These are phyloP conservation scores for Leccinum solheimii DNA, from an alignment of 1,284 basidiomycete genomes.

Conservation along the genomic window DNA sequence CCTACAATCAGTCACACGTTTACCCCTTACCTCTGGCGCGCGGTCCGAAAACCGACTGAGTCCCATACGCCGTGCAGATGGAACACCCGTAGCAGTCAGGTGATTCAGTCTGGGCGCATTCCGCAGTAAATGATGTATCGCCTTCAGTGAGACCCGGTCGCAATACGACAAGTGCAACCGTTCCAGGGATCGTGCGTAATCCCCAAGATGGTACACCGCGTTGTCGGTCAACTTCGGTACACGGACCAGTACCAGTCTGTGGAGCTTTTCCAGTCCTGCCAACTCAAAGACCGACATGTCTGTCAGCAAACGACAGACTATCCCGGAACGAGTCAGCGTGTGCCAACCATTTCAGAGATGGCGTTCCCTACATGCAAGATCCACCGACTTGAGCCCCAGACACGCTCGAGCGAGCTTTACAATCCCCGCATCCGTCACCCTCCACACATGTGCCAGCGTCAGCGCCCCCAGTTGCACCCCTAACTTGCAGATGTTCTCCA, in stretches of 20 bases:
- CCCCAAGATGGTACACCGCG: conserved; percentile 64
- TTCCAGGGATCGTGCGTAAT: conserved; percentile 70
- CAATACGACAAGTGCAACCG: conserved; percentile 90
- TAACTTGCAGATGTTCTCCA: conserved; percentile 71
- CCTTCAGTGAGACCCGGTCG: conserved; percentile 76
- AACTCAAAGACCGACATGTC: conserved; percentile 86
- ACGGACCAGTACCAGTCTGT: conserved; percentile 80
- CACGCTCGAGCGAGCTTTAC: conserved; percentile 73
- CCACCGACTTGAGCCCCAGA: conserved; percentile 76
- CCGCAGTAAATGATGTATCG: conserved; percentile 74
- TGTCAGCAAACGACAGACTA: conserved; percentile 80
- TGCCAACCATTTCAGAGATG: conserved; percentile 5
- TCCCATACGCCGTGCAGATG: conserved; percentile 71
- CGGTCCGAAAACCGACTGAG: conserved; percentile 79
- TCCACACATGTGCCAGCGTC: conserved; percentile 76
- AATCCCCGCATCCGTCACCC: conserved; percentile 82
- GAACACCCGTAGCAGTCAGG: conserved; percentile 82
- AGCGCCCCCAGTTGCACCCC: conserved; percentile 81
- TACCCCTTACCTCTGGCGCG: conserved; percentile 60
- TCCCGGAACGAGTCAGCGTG: conserved; percentile 13
- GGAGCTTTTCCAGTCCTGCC: conserved; percentile 70
- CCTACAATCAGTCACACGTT: conserved; percentile 10
- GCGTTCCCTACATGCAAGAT: conserved; percentile 73
- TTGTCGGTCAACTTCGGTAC: conserved; percentile 67
- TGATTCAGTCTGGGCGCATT: conserved; percentile 68